Percentiles rank a stretch among this genome's conserved stretches.
Evolutionary conservation across 345 rosid genomes (phyloP).

Genomic region (Erucastrum elatum): DNA sequence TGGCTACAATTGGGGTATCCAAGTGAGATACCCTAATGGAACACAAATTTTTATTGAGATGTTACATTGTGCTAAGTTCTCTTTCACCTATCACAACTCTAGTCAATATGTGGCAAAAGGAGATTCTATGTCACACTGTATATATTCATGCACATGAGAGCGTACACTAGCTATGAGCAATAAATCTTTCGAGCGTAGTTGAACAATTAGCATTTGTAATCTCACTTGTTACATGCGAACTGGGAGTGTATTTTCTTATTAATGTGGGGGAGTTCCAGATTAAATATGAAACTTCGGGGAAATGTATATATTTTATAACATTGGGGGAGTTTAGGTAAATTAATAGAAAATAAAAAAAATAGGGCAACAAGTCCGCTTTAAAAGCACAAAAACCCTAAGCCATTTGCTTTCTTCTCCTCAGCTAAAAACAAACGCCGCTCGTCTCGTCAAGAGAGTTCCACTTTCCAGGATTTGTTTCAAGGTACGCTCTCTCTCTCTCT

Average conservation of each 20-base stretch:
- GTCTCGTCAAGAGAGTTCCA: constrained; percentile 21
- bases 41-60: background rate
- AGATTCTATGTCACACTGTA: too few species aligned
- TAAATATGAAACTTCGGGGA: background rate
- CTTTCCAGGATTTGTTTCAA: constrained; percentile 3
- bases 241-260: too few species aligned
- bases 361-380: constrained; percentile 28
- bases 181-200: too few species aligned
- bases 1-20: constrained; percentile 22
- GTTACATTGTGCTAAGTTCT: background rate
- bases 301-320: background rate
- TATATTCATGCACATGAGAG: too few species aligned
- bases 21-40: constrained; percentile 21
- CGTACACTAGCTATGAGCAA: too few species aligned
- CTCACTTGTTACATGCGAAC: too few species aligned
- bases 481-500: constrained; percentile 6
- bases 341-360: background rate
- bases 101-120: too few species aligned
- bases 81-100: background rate
- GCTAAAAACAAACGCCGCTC: constrained; percentile 30
- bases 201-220: too few species aligned
- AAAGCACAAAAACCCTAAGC: constrained; percentile 25
- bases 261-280: background rate
- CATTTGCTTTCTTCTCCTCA: constrained; percentile 4
- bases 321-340: background rate